Evolutionary conservation across 306 rosid genomes (phyloP).

Genomic region (Vigna hirtella): DNA sequence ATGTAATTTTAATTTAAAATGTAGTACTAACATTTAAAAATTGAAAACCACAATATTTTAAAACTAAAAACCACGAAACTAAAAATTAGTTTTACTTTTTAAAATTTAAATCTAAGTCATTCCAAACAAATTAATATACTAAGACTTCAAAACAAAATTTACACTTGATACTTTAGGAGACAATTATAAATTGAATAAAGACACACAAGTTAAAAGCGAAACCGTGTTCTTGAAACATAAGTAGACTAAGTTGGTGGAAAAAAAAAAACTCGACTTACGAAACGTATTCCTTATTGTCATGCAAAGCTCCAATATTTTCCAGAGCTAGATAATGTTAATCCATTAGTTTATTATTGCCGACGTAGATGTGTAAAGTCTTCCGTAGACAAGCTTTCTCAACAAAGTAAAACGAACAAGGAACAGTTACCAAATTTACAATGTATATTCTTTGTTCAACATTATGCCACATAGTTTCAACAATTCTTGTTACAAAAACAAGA

Average conservation of each 20-base stretch:
- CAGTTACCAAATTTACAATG: constrained; percentile 35
- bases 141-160: background rate
- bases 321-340: constrained; percentile 3
- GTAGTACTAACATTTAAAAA: background rate
- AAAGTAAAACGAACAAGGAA: constrained; percentile 22
- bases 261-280: background rate
- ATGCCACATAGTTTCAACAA: constrained; percentile 37
- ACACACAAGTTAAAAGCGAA: background rate
- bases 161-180: background rate
- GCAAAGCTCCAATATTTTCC: background rate
- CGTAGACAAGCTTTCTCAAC: constrained; percentile 33
- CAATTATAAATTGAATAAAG: background rate
- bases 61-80: background rate
- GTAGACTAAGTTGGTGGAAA: no score
- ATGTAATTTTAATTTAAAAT: background rate
- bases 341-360: constrained; percentile 22
- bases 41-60: background rate
- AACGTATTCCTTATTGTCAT: background rate
- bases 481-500: constrained; percentile 38
- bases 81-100: background rate
- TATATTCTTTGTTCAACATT: constrained; percentile 32
- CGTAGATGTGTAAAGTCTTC: background rate
- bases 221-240: no score
- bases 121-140: background rate
- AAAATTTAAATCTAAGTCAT: background rate